Base-by-base conservation (phyloP, 495 filamentous ascomycete species). In the Parathielavia appendiculata region DNA sequence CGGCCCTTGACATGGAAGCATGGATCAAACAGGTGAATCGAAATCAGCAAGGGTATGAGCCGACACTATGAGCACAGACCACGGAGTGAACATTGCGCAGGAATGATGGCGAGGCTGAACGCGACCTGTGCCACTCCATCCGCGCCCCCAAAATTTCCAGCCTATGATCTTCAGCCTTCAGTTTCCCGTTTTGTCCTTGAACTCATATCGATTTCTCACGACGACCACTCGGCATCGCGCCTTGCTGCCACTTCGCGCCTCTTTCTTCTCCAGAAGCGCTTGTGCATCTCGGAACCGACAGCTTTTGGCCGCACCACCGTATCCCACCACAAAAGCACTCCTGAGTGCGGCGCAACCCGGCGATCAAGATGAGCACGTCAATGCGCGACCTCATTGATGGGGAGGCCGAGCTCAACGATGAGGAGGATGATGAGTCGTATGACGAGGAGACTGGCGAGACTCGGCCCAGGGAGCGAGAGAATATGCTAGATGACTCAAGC, bases 391-490 rank as follows among this genome's bases (percentile, higher is more conserved):
- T 97, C 69, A 82, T 97, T 66, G 82, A 90, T 55, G 85, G 85
- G 56, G 87, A 92, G 77, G 93, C 92, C 49, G 85, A 91, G 67
- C 71, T 97, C 53, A 90, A 91, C 63, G 92, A 95, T n/a, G 92
- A 97, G 51, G 83, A 85, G 67, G 90, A 90, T 51, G 90, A 96
- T 57, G 91, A 89, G 51, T 92, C 89, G 38, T 86, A 88, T 54
- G 85, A 91, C 65, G 92, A 93, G 60, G 90, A 91, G 51, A 86
- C 83, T 30, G 88, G 84, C 45, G 85, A 92, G 61, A 66, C 69
- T 17, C 75, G 73, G n/a, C 16, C 57, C 60, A 32, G 62, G 71
- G 40, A 69, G 66, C 50, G 67, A 68, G 34, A 59, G 32, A 36
- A 49, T 13, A 74, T 77, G 58, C 65, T 83, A 0, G 82, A 91